Evolutionary conservation across 495 filamentous ascomycete species (phyloP).

Genomic region (Aspergillus funiculosus): DNA sequence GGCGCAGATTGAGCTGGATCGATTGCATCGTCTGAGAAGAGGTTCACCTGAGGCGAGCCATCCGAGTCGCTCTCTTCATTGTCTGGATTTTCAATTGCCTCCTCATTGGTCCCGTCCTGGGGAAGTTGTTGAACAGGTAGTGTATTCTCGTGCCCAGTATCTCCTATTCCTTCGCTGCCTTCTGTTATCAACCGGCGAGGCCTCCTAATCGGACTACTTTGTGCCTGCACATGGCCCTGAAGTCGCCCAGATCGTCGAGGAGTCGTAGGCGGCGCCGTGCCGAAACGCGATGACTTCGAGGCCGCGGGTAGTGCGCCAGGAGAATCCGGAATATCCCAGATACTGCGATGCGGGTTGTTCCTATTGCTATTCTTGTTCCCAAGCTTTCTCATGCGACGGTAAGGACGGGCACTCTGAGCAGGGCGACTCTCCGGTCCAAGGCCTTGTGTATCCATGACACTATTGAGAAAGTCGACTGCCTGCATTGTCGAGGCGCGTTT

Average conservation of each 20-base stretch:
- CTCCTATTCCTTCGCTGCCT: neutral
- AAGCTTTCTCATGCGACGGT: neutral
- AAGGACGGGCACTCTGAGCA: neutral
- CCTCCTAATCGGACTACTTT: neutral
- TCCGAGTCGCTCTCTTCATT: neutral
- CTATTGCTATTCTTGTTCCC: no score
- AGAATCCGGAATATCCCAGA: slow-evolving; percentile 6
- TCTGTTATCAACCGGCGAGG: neutral
- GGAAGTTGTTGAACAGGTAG: neutral
- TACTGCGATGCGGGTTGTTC: slow-evolving; percentile 11
- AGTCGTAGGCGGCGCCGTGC: neutral
- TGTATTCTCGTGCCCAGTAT: neutral
- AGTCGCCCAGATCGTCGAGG: slow-evolving; percentile 10
- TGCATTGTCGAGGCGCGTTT: slow-evolving; percentile 16
- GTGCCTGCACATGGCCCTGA: neutral
- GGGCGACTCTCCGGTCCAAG: neutral
- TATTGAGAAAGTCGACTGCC: slow-evolving; percentile 21
- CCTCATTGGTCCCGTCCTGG: neutral
- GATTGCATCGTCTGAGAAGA: slow-evolving; percentile 2
- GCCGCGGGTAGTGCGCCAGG: neutral
- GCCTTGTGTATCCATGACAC: slow-evolving; percentile 8
- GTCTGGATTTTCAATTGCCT: neutral
- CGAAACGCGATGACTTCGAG: neutral
- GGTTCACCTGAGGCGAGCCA: neutral
- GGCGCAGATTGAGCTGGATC: neutral